These are phyloP conservation scores for Ustilago loliicola DNA, from an alignment of 1,284 basidiomycete genomes.

Conservation along the genomic window DNA sequence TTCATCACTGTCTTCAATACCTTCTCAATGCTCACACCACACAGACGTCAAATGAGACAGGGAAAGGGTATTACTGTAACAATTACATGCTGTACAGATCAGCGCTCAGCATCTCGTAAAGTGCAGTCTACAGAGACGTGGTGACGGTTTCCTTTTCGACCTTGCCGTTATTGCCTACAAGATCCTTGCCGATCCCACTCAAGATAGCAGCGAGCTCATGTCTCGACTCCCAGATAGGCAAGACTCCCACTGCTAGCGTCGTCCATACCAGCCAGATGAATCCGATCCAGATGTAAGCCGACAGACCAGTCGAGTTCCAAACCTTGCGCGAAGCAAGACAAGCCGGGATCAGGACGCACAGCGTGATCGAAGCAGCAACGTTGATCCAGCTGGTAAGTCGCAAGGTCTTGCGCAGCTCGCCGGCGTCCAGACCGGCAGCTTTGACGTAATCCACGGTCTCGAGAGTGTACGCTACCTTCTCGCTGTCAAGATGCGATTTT, in stretches of 20 bases:
- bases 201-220: constrained; percentile 76
- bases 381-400: constrained; percentile 49
- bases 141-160: not conserved
- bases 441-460: constrained; percentile 44
- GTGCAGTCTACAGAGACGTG: constrained; percentile 12
- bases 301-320: constrained; percentile 61
- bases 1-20: no score
- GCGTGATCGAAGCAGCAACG: constrained; percentile 46
- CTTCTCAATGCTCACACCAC: no score
- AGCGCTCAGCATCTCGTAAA: not conserved
- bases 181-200: constrained; percentile 74
- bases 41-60: no score
- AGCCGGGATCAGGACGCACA: constrained; percentile 64
- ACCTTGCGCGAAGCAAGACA: constrained; percentile 50
- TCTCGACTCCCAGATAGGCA: constrained; percentile 86
- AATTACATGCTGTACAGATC: not conserved
- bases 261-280: constrained; percentile 85
- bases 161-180: constrained; percentile 47
- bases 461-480: constrained; percentile 38
- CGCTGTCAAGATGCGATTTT: constrained; percentile 29
- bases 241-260: constrained; percentile 78
- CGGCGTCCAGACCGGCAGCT: constrained; percentile 58
- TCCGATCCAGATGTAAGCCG: constrained; percentile 72
- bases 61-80: not conserved
- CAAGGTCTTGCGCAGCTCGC: constrained; percentile 39